These are phyloP conservation scores for Malassezia dermatis DNA, from an alignment of 1,284 basidiomycete species.

Conservation along the genomic window DNA sequence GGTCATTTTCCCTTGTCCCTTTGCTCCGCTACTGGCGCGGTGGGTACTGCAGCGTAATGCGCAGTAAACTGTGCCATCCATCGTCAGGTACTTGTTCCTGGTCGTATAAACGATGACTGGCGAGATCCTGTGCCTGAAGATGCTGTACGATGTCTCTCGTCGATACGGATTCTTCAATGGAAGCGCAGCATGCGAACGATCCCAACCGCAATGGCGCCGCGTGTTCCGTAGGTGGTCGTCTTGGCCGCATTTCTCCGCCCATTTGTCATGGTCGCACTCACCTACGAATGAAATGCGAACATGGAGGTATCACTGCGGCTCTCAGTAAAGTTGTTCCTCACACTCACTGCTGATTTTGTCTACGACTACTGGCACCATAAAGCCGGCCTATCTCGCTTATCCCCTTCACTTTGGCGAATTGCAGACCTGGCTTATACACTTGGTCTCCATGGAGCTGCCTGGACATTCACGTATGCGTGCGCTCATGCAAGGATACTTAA, in stretches of 20 bases:
- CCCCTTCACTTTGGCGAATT: constrained; percentile 22
- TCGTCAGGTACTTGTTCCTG: constrained; percentile 21
- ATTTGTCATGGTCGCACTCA: constrained; percentile 20
- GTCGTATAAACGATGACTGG: constrained; percentile 18
- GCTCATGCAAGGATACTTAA: constrained; percentile 10
- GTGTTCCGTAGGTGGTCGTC: constrained; percentile 24
- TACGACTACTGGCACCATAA: constrained; percentile 32
- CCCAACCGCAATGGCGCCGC: constrained; percentile 18
- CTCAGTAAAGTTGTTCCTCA: constrained; percentile 28
- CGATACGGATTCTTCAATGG: constrained; percentile 34
- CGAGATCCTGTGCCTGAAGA: constrained; percentile 15
- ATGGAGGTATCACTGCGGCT: constrained; percentile 23
- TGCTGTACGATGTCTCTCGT: constrained; percentile 14
- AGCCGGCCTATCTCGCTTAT: constrained; percentile 21
- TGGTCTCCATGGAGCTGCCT: constrained; percentile 28
- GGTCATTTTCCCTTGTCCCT: constrained; percentile 22
- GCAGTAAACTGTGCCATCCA: constrained; percentile 24
- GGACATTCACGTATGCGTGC: constrained; percentile 39
- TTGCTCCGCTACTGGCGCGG: constrained; percentile 23
- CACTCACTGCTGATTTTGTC: constrained; percentile 26
- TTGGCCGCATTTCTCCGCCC: constrained; percentile 26
- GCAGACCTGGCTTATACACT: constrained; percentile 21
- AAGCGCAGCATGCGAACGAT: constrained; percentile 24
- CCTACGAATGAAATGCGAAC: constrained; percentile 26
- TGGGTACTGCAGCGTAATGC: constrained; percentile 20